A percentile compares a stretch with the other conserved stretches of the same genome.
These are phyloP conservation scores for Boletus insuetus DNA, from an alignment of 768 basidiomycete genomes.

Conservation along the genomic window DNA sequence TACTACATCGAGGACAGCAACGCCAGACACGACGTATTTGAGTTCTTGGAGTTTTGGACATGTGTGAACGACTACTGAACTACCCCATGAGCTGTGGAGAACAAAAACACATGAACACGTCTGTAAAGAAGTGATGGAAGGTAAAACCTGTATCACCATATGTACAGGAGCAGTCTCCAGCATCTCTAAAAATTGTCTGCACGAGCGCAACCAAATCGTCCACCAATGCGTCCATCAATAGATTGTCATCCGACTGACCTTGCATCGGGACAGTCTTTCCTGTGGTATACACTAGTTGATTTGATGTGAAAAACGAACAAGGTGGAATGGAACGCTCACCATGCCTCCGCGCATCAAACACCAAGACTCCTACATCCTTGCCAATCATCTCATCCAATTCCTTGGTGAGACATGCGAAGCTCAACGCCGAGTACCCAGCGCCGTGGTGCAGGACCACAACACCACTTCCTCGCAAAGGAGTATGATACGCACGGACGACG, in stretches of 20 bases:
- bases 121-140: neutral
- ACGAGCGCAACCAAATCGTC: constrained; percentile 74
- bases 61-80: constrained; percentile 77
- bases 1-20: constrained; percentile 84
- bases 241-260: constrained; percentile 26
- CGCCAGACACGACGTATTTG: constrained; percentile 72
- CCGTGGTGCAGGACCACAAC: constrained; percentile 95
- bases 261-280: constrained; percentile 27
- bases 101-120: neutral
- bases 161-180: constrained; percentile 63
- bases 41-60: constrained; percentile 63
- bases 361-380: constrained; percentile 77
- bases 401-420: constrained; percentile 89
- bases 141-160: constrained; percentile 44
- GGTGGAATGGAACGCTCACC: constrained; percentile 47
- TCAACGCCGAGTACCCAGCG: constrained; percentile 87
- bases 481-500: constrained; percentile 81
- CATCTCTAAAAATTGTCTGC: constrained; percentile 65
- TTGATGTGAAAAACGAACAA: neutral
- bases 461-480: constrained; percentile 56
- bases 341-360: constrained; percentile 83
- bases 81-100: constrained; percentile 78
- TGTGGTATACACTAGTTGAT: neutral
- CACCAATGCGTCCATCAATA: constrained; percentile 71
- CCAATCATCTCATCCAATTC: constrained; percentile 58